phyloP scores from a whole-genome alignment of 2,329 filamentous ascomycete genomes.

The Aspergillus ochraceoroseus region DNA sequence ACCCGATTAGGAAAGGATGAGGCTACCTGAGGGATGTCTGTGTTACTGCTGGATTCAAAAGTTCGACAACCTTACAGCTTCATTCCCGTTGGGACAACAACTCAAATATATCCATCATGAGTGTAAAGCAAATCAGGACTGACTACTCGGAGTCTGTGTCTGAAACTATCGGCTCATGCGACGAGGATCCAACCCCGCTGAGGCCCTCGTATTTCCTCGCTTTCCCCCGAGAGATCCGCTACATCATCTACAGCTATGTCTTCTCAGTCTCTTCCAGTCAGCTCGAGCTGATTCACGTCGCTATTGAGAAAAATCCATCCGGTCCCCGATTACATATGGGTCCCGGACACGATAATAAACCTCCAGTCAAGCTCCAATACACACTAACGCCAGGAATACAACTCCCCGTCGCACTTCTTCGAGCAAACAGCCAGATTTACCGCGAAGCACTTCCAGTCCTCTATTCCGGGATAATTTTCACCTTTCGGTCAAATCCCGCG shows the following conservation, averaged over 20 bases:
- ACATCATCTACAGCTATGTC: slow-evolving; percentile 8
- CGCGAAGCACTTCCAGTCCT: slow-evolving; percentile 7
- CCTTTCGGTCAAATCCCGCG: not conserved
- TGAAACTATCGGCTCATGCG: too few relatives aligned
- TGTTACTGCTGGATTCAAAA: too few relatives aligned
- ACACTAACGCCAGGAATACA: not conserved
- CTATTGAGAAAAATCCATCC: not conserved
- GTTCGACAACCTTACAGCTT: too few relatives aligned
- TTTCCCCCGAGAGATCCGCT: slow-evolving; percentile 9
- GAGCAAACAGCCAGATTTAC: slow-evolving; percentile 10
- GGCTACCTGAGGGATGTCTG: too few relatives aligned
- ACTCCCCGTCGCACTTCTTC: slow-evolving; percentile 1
- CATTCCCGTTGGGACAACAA: too few relatives aligned
- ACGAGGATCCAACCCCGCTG: too few relatives aligned
- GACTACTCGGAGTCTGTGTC: too few relatives aligned
- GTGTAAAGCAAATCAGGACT: too few relatives aligned
- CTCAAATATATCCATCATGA: too few relatives aligned
- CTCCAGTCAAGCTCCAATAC: slow-evolving; percentile 5
- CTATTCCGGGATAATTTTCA: slow-evolving; percentile 1
- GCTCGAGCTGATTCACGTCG: slow-evolving; percentile 4
- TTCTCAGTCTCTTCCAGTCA: slow-evolving; percentile 1
- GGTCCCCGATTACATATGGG: too few relatives aligned
- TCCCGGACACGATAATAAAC: not conserved
- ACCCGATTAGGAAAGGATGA: too few relatives aligned
- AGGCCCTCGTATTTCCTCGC: slow-evolving; percentile 1